Percentiles rank a stretch among this genome's conserved stretches.
Evolutionary conservation across 768 basidiomycete genomes (phyloP).

Genomic region (Calocybe indica): DNA sequence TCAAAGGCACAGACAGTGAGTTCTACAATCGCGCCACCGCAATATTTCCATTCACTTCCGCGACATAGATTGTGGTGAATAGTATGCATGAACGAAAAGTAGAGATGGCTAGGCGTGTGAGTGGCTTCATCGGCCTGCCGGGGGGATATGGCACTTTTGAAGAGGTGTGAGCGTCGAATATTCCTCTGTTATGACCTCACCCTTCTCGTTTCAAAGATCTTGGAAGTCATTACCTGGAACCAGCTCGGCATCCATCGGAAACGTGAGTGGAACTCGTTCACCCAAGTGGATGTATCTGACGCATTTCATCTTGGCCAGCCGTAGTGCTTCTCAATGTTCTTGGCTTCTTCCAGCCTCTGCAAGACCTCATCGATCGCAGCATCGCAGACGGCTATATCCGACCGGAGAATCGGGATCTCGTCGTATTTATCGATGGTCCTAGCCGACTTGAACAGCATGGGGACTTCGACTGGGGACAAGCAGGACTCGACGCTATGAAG

Average conservation of each 20-base stretch:
- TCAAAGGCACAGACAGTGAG: neutral
- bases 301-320: slow-evolving; percentile 35
- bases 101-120: slow-evolving; percentile 78
- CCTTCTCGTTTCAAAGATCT: slow-evolving; percentile 35
- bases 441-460: slow-evolving; percentile 43
- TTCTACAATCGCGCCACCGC: slow-evolving; percentile 4
- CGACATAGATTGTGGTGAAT: slow-evolving; percentile 55
- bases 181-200: too few species aligned
- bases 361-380: slow-evolving; percentile 62
- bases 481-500: slow-evolving; percentile 58
- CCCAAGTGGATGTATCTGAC: neutral
- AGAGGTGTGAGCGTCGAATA: slow-evolving; percentile 44
- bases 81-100: slow-evolving; percentile 90
- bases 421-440: slow-evolving; percentile 76
- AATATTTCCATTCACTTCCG: neutral
- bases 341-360: slow-evolving; percentile 80
- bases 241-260: slow-evolving; percentile 85
- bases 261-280: slow-evolving; percentile 34
- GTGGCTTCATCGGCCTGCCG: slow-evolving; percentile 84
- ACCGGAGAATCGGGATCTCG: slow-evolving; percentile 49
- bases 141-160: slow-evolving; percentile 96
- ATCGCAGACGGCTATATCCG: slow-evolving; percentile 72
- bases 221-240: slow-evolving; percentile 94
- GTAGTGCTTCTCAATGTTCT: slow-evolving; percentile 85
- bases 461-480: slow-evolving; percentile 73